Conservation (phyloP, 169 alveolate species). For the Miamiensis avidus region DNA sequence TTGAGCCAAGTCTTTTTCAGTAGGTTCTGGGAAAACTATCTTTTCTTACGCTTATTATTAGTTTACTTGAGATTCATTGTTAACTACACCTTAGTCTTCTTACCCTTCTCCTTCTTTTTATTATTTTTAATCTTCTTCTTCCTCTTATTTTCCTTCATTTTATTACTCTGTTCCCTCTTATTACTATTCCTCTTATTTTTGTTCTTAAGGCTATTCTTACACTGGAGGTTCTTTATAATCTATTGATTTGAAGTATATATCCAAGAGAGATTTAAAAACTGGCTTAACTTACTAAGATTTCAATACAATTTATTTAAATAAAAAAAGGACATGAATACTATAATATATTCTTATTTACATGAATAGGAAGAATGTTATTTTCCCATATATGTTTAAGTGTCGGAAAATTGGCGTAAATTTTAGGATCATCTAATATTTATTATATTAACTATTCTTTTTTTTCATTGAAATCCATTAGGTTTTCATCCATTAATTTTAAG, state of each 20-base stretch:
- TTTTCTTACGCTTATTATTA: background rate
- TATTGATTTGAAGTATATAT: conserved; percentile 27
- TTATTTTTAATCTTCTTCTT: background rate
- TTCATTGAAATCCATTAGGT: background rate
- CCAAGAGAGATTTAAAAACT: conserved; percentile 4
- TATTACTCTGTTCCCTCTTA: background rate
- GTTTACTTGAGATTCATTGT: conserved; percentile 17
- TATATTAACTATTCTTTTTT: conserved; percentile 26
- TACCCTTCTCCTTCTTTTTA: background rate
- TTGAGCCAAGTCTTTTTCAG: background rate
- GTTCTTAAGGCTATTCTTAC: conserved; percentile 1
- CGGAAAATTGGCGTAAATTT: conserved; percentile 3
- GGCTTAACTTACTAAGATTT: background rate
- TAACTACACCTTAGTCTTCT: conserved; percentile 21
- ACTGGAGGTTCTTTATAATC: conserved; percentile 20
- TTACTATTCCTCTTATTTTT: conserved; percentile 20
- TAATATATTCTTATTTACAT: conserved; percentile 2
- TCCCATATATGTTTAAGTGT: background rate
- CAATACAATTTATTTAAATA: too few relatives aligned
- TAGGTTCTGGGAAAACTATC: background rate
- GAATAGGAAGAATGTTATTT: background rate
- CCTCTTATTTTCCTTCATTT: conserved; percentile 7
- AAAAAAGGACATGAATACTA: background rate
- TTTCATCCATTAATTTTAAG: background rate
- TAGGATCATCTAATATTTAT: background rate